Evolutionary conservation across 2,329 filamentous ascomycete species (phyloP), one percentile per base, ranked within the genome.

Genomic region (Coniochaeta sp.): DNA sequence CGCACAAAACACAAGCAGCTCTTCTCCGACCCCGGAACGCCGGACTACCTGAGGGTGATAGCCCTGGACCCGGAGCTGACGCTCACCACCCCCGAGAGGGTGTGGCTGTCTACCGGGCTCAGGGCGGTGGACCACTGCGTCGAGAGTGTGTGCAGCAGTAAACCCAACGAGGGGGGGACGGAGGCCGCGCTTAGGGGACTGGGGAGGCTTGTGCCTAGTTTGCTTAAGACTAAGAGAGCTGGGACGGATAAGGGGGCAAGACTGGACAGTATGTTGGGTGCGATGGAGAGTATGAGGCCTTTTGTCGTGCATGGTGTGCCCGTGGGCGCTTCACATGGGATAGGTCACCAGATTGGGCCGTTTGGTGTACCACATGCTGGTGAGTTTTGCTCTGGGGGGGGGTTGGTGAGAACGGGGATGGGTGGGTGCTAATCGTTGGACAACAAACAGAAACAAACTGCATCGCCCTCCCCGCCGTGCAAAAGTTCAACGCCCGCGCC

Each of bases 381-480:
- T 76, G n/a, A 74, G 42, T 45, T n/a, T n/a, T n/a, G 9, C 10
- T 24, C 18, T 24, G 4, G 20, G 22, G 4, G 22, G 10, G 35
- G 4, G 12, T 9, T n/a, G 38, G 20, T 13, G 26, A 22, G 14
- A 31, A 18, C 35, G n/a, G n/a, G n/a, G n/a, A n/a, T n/a, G n/a
- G n/a, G n/a, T n/a, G n/a, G n/a, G n/a, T n/a, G n/a, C n/a, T n/a
- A n/a, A n/a, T n/a, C n/a, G n/a, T n/a, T n/a, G n/a, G n/a, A n/a
- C n/a, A n/a, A 2, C 75, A 78, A 58, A 75, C 75, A 38, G 76
- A 78, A 59, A 81, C 78, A 24, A 78, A 72, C 51, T 81, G 77
- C 59, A 71, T 81, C 28, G 63, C 80, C 48, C 64, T 78, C 3
- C 77, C 78, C 0, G 71, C 74, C 1, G 76, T 80, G 5, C 73